Percentiles rank a stretch among this genome's conserved stretches.
Evolutionary conservation across 129 eudicot genomes (phyloP).

Genomic region (Chrysanthemum seticuspe): DNA sequence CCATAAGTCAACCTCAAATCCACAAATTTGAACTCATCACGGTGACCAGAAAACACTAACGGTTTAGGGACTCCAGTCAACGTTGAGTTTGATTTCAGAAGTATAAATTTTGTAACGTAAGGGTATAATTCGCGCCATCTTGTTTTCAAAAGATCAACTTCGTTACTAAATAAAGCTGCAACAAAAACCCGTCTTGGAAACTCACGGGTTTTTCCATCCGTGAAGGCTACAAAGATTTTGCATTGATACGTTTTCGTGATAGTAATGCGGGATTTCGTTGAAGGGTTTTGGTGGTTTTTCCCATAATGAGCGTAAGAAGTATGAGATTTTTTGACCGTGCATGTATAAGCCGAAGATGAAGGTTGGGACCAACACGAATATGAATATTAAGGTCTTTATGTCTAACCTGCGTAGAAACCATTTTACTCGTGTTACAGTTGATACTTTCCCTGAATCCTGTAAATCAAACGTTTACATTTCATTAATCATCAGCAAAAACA

Average conservation of each 20-base stretch:
- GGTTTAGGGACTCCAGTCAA: constrained; percentile 83
- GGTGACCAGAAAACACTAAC: constrained; percentile 44
- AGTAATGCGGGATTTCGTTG: constrained; percentile 76
- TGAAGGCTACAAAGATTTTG: constrained; percentile 82
- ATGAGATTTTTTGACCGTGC: constrained; percentile 77
- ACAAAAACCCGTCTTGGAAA: constrained; percentile 84
- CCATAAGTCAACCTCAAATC: constrained; percentile 80
- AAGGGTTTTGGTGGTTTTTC: constrained; percentile 89
- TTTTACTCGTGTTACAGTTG: constrained; percentile 52
- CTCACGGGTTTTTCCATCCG: constrained; percentile 77
- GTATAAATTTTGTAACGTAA: constrained; percentile 34
- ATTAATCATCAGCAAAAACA: background rate
- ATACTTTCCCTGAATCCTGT: constrained; percentile 56
- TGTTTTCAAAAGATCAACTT: constrained; percentile 66
- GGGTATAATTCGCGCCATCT: constrained; percentile 88
- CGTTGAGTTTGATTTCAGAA: constrained; percentile 86
- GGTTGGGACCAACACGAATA: constrained; percentile 54
- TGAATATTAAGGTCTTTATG: constrained; percentile 52
- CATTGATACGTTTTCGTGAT: constrained; percentile 83
- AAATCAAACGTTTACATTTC: constrained; percentile 21
- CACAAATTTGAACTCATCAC: constrained; percentile 66
- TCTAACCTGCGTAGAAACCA: constrained; percentile 79
- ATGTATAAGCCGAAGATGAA: constrained; percentile 42
- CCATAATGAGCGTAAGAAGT: constrained; percentile 86
- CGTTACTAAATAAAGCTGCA: constrained; percentile 86